phyloP scores from a whole-genome alignment of 495 filamentous ascomycete species.

The Hypomontagnella submonticulosa region DNA sequence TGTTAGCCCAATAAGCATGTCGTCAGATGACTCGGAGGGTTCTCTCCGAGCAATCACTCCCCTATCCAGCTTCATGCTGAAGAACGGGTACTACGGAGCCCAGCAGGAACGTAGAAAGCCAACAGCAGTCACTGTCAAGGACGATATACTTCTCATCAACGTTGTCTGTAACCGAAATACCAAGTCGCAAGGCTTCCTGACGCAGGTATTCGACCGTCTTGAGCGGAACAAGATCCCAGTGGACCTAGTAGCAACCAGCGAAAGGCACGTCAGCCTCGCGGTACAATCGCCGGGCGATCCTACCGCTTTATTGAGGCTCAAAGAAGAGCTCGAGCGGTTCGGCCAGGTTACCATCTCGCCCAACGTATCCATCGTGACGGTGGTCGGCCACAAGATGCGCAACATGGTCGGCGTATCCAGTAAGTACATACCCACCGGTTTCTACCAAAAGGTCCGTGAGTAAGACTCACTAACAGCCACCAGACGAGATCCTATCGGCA shows the following conservation, averaged over 20 bases:
- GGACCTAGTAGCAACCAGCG: slow-evolving; percentile 55
- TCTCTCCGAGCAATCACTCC: slow-evolving; percentile 16
- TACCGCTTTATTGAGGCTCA: slow-evolving; percentile 40
- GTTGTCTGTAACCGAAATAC: slow-evolving; percentile 53
- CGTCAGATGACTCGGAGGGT: slow-evolving; percentile 14
- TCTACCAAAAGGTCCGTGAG: background rate
- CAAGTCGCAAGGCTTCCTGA: slow-evolving; percentile 52
- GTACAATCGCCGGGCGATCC: slow-evolving; percentile 45
- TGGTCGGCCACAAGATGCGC: slow-evolving; percentile 56
- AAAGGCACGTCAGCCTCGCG: slow-evolving; percentile 54
- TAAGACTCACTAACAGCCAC: slow-evolving; percentile 16
- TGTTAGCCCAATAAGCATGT: slow-evolving; percentile 19
- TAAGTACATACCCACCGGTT: slow-evolving; percentile 32
- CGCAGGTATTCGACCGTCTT: slow-evolving; percentile 50
- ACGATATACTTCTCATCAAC: slow-evolving; percentile 53
- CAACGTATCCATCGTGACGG: slow-evolving; percentile 54
- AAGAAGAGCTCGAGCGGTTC: slow-evolving; percentile 47
- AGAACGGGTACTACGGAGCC: slow-evolving; percentile 52
- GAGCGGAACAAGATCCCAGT: slow-evolving; percentile 49
- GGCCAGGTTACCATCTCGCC: slow-evolving; percentile 47
- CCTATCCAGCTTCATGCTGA: slow-evolving; percentile 49
- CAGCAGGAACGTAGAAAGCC: slow-evolving; percentile 49
- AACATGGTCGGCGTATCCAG: slow-evolving; percentile 55
- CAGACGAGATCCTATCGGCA: slow-evolving; percentile 53
- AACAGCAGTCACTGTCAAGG: slow-evolving; percentile 55